Conservation (phyloP, 192 early-diverging fungal genomes). For the Podila horticola region DNA sequence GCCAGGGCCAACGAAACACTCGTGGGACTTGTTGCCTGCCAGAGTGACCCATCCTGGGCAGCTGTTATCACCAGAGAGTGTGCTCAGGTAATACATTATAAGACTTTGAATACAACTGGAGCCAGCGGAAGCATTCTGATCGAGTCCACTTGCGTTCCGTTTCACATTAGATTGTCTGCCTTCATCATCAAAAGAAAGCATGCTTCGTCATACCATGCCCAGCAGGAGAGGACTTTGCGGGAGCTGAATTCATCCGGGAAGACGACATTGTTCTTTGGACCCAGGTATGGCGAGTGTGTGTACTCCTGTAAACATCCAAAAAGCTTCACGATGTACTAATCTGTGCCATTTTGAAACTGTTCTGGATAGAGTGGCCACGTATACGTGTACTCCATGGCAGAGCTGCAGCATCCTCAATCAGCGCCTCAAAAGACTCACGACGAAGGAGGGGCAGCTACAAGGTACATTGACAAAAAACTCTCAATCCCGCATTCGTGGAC, state of each 20-base stretch:
- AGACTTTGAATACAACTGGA: background rate
- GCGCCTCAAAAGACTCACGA: background rate
- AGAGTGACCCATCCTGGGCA: conserved; percentile 7
- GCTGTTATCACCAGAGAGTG: conserved; percentile 19
- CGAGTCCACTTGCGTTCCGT: no score
- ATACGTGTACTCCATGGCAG: conserved; percentile 14
- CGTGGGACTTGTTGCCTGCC: conserved; percentile 17
- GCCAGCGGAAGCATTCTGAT: background rate
- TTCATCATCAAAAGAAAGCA: conserved; percentile 19
- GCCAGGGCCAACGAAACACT: conserved; percentile 13
- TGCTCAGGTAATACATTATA: conserved; percentile 11
- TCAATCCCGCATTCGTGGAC: no score
- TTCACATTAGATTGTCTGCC: conserved; percentile 20
- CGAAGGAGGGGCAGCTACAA: background rate
- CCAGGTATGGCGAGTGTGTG: conserved; percentile 24
- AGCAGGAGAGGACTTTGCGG: conserved; percentile 35
- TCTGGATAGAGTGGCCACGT: conserved; percentile 27
- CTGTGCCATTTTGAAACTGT: no score
- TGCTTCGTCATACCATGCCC: conserved; percentile 28
- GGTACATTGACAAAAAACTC: background rate
- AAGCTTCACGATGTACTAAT: background rate
- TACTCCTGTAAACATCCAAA: background rate
- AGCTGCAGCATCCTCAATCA: background rate
- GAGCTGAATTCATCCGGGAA: conserved; percentile 48
- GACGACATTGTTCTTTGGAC: conserved; percentile 54